Percentiles rank a stretch among this genome's conserved stretches.
These are phyloP conservation scores for Neoboletus magnificus DNA, from an alignment of 768 basidiomycete species.

Conservation along the genomic window DNA sequence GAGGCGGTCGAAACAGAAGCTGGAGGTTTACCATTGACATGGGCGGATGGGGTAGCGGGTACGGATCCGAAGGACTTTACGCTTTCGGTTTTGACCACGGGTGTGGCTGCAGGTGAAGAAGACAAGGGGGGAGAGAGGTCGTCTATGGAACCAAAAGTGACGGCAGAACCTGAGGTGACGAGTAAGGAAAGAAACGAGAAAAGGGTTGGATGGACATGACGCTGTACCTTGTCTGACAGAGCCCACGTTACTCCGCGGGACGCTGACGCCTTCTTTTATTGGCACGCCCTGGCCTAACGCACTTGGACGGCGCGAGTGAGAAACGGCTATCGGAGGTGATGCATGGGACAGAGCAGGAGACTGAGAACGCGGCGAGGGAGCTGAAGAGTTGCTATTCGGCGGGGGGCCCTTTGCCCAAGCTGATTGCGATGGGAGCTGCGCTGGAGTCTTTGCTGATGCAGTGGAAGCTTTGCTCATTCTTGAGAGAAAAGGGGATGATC, in stretches of 20 bases:
- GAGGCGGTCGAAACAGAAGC: slow-evolving; percentile 43
- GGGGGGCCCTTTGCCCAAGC: slow-evolving; percentile 93
- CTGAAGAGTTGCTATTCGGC: slow-evolving; percentile 45
- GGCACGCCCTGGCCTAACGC: slow-evolving; percentile 66
- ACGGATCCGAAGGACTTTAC: slow-evolving; percentile 85
- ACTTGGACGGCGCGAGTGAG: slow-evolving; percentile 80
- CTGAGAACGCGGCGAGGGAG: slow-evolving; percentile 69
- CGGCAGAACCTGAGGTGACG: slow-evolving; percentile 49
- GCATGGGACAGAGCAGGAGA: slow-evolving; percentile 62
- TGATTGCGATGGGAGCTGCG: slow-evolving; percentile 75
- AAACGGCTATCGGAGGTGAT: slow-evolving; percentile 42
- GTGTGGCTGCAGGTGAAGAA: slow-evolving; percentile 73
- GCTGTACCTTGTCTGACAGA: slow-evolving; percentile 64
- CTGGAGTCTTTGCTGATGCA: slow-evolving; percentile 67
- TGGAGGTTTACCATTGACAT: slow-evolving; percentile 62
- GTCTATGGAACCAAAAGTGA: slow-evolving; percentile 91
- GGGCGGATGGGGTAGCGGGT: slow-evolving; percentile 45
- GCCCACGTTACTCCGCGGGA: slow-evolving; percentile 60
- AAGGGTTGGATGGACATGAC: slow-evolving; percentile 7
- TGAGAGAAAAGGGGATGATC: slow-evolving; percentile 11
- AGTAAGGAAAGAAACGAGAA: slow-evolving; percentile 5
- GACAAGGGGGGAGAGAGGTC: slow-evolving; percentile 74
- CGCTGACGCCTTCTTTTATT: slow-evolving; percentile 76
- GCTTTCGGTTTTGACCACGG: slow-evolving; percentile 60
- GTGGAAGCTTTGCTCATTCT: slow-evolving; percentile 96